Percentiles rank a stretch among this genome's conserved stretches.
Evolutionary conservation across 1,284 basidiomycete genomes (phyloP).

Genomic region (Cutaneotrichosporon cavernicola): DNA sequence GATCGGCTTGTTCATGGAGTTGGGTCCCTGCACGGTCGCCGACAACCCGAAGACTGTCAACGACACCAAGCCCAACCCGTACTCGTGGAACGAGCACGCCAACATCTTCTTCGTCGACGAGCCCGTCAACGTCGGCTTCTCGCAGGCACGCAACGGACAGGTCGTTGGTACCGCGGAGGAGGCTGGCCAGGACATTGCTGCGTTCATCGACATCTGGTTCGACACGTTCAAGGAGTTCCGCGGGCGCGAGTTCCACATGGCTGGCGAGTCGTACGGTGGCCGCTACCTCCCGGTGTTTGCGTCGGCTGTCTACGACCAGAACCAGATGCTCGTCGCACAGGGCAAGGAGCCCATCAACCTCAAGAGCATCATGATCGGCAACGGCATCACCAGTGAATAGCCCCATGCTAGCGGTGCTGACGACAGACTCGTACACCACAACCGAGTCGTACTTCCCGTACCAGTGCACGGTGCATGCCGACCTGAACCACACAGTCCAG

Average conservation of each 20-base stretch:
- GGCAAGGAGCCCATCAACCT: slow-evolving; percentile 74
- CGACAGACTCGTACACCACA: slow-evolving; percentile 13
- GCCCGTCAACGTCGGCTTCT: slow-evolving; percentile 65
- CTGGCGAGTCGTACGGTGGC: slow-evolving; percentile 62
- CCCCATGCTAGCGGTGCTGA: background rate
- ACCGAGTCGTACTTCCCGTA: slow-evolving; percentile 47
- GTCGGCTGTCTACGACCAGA: slow-evolving; percentile 74
- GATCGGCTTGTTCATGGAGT: slow-evolving; percentile 57
- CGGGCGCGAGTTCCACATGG: slow-evolving; percentile 65
- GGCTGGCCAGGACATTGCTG: slow-evolving; percentile 67
- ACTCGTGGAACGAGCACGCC: slow-evolving; percentile 55
- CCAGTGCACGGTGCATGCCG: slow-evolving; percentile 47
- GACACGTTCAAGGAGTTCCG: slow-evolving; percentile 67
- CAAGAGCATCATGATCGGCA: slow-evolving; percentile 75
- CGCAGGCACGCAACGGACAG: slow-evolving; percentile 65
- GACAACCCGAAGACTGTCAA: slow-evolving; percentile 47
- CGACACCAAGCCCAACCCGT: slow-evolving; percentile 53
- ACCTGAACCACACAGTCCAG: slow-evolving; percentile 43
- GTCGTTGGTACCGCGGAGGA: slow-evolving; percentile 65
- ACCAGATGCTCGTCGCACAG: slow-evolving; percentile 60
- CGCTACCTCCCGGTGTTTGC: slow-evolving; percentile 83
- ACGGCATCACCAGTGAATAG: slow-evolving; percentile 52
- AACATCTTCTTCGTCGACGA: slow-evolving; percentile 52
- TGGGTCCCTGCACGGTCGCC: slow-evolving; percentile 53
- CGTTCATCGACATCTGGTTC: slow-evolving; percentile 72